Conservation (phyloP, 352 stramenopile genomes). For the Pseudoperonospora humuli region DNA sequence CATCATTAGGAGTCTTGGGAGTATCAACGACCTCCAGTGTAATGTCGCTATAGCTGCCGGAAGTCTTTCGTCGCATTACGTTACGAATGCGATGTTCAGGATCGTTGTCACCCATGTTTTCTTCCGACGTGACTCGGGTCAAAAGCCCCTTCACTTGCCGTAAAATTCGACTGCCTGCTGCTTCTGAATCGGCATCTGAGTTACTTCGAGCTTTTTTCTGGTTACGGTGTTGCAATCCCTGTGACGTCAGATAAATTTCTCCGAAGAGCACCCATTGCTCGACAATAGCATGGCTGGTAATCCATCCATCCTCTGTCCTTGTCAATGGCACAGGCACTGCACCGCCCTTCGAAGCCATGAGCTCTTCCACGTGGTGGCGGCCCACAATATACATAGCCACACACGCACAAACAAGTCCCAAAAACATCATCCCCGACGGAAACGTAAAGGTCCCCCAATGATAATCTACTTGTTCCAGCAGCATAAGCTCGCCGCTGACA, state of each 20-base stretch:
- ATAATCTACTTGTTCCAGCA: slow-evolving; percentile 66
- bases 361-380: slow-evolving; percentile 66
- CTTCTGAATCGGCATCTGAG: slow-evolving; percentile 38
- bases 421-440: slow-evolving; percentile 66
- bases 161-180: slow-evolving; percentile 31
- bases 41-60: slow-evolving; percentile 77
- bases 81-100: slow-evolving; percentile 70
- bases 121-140: slow-evolving; percentile 25
- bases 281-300: slow-evolving; percentile 68
- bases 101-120: slow-evolving; percentile 47
- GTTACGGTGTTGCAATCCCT: slow-evolving; percentile 54
- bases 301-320: slow-evolving; percentile 67
- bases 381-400: slow-evolving; percentile 77
- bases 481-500: slow-evolving; percentile 63
- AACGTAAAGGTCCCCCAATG: slow-evolving; percentile 70
- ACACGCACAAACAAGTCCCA: slow-evolving; percentile 64
- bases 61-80: slow-evolving; percentile 52
- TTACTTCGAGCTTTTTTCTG: slow-evolving; percentile 44
- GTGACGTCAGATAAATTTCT: slow-evolving; percentile 58
- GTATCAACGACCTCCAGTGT: slow-evolving; percentile 61
- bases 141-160: slow-evolving; percentile 40
- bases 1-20: slow-evolving; percentile 33
- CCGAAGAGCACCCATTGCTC: slow-evolving; percentile 83
- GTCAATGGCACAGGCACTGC: slow-evolving; percentile 73
- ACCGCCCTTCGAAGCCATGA: slow-evolving; percentile 74